Percentiles rank a stretch among this genome's conserved stretches.
phyloP scores from a whole-genome alignment of 164 flowering plant genomes.

The Litsea cubeba region DNA sequence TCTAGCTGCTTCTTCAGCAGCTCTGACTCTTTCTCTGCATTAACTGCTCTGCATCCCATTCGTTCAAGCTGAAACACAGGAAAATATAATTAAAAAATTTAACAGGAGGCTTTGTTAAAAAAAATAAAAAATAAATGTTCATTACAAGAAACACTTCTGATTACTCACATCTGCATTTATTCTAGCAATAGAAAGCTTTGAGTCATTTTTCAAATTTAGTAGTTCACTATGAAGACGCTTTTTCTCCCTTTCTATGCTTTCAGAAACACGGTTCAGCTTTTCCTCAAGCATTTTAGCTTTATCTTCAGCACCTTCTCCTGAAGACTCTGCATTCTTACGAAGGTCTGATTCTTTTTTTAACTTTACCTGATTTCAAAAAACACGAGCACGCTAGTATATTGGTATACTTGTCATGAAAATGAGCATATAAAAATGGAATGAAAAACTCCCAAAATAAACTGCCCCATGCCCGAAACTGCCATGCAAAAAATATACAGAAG shows the following conservation, averaged over 20 bases:
- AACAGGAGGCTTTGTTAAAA: not conserved
- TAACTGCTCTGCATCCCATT: constrained; percentile 68
- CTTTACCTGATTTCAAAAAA: constrained; percentile 40
- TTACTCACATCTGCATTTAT: constrained; percentile 67
- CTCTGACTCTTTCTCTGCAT: constrained; percentile 72
- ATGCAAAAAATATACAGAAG: not conserved
- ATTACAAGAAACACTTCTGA: constrained; percentile 1
- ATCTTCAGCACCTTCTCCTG: constrained; percentile 61
- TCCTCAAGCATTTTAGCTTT: constrained; percentile 47
- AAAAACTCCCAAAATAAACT: not conserved
- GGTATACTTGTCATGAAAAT: not conserved
- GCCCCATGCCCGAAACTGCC: not conserved
- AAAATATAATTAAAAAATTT: not conserved
- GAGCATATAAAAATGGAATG: not conserved
- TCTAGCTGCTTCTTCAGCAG: constrained; percentile 60
- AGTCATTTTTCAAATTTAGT: constrained; percentile 47
- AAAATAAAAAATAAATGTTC: not conserved
- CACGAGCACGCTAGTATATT: not conserved
- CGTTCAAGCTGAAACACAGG: constrained; percentile 57
- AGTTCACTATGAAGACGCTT: constrained; percentile 53
- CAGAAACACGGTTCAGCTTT: constrained; percentile 45
- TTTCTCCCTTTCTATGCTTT: constrained; percentile 61
- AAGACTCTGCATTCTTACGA: constrained; percentile 67
- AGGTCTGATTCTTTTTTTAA: constrained; percentile 56
- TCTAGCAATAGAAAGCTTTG: constrained; percentile 65